Conservation (phyloP, 805 yeast genomes). For the Maudiozyma turicensis region DNA sequence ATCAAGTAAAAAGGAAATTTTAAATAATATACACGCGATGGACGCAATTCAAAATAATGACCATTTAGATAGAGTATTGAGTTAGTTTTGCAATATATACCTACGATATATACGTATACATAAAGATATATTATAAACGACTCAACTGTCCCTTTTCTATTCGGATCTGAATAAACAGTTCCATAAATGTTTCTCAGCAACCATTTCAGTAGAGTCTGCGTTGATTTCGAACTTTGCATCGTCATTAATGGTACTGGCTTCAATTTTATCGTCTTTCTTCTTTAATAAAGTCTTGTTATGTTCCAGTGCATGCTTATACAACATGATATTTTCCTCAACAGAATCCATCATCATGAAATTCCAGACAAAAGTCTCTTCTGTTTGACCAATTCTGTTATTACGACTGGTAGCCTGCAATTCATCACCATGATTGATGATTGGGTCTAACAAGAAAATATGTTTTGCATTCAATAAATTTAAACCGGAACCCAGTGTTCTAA, state of each 20-base stretch:
- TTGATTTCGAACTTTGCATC: conserved; percentile 21
- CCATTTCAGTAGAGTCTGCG: conserved; percentile 20
- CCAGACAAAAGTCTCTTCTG: conserved; percentile 77
- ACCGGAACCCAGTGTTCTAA: conserved; percentile 84
- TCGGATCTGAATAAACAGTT: conserved; percentile 19
- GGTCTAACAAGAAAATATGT: conserved; percentile 88
- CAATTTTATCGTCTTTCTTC: background rate
- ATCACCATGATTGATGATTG: conserved; percentile 75
- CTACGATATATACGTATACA: background rate
- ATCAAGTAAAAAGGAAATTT: conserved; percentile 67
- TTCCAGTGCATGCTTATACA: conserved; percentile 24
- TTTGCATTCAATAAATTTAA: conserved; percentile 85
- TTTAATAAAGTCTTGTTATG: conserved; percentile 7
- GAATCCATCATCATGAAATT: conserved; percentile 75
- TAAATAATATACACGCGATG: conserved; percentile 69
- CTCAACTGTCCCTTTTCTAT: background rate
- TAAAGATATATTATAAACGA: background rate
- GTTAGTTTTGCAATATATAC: conserved; percentile 16
- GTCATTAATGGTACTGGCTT: conserved; percentile 5
- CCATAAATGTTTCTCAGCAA: conserved; percentile 24
- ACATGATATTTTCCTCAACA: conserved; percentile 79
- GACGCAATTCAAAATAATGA: conserved; percentile 80
- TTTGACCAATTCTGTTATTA: conserved; percentile 88
- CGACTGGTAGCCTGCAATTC: conserved; percentile 90
- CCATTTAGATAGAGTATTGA: conserved; percentile 38